phyloP scores from a whole-genome alignment of 2,329 filamentous ascomycete species.

The Pleomassaria siparia region DNA sequence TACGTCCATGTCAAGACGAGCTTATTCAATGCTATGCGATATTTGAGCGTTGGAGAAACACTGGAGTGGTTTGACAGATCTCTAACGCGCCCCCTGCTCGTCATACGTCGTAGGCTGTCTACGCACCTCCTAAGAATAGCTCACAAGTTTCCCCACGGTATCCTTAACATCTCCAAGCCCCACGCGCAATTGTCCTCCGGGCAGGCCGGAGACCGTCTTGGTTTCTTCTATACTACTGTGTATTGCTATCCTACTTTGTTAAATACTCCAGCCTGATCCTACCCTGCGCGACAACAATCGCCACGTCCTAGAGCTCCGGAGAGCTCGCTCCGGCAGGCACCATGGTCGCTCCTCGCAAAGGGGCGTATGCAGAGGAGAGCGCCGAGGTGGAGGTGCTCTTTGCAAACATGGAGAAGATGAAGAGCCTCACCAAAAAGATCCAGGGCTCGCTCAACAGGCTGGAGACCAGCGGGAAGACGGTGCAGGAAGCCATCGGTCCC shows the following conservation, averaged over 20 bases:
- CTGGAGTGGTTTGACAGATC: background rate
- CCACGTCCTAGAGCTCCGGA: conserved; percentile 21
- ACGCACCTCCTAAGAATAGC: background rate
- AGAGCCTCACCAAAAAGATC: conserved; percentile 92
- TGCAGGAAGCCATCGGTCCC: conserved; percentile 88
- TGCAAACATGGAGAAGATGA: conserved; percentile 83
- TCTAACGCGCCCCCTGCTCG: background rate
- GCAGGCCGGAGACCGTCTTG: background rate
- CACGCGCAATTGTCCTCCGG: background rate
- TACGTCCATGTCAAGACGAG: background rate
- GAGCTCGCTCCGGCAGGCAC: conserved; percentile 24
- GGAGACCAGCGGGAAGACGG: conserved; percentile 84
- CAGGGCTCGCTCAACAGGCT: conserved; percentile 81
- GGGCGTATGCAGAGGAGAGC: conserved; percentile 65
- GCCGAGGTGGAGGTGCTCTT: conserved; percentile 68
- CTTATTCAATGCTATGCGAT: background rate
- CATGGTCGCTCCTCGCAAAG: conserved; percentile 59
- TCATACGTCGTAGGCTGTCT: conserved; percentile 1
- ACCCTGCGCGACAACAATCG: background rate
- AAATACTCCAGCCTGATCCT: background rate
- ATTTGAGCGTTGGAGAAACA: conserved; percentile 1
- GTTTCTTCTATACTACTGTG: background rate
- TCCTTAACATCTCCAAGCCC: background rate
- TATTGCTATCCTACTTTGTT: background rate
- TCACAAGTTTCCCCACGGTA: background rate